These are phyloP conservation scores for Nicotiana sylvestris DNA, from an alignment of 257 asterid genomes.

Conservation along the genomic window DNA sequence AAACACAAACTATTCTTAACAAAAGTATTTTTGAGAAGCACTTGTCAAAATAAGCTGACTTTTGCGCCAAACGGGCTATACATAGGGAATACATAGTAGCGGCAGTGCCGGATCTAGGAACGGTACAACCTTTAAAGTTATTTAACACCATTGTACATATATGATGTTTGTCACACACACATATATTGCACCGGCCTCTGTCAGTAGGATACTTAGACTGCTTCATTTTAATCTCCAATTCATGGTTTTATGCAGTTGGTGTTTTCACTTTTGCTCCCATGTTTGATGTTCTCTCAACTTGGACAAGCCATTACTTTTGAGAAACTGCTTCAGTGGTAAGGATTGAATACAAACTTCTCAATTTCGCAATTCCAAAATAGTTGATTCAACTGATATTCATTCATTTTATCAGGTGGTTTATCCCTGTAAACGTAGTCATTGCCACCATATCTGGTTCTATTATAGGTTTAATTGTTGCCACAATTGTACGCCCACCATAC, in stretches of 20 bases:
- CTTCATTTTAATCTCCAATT: not conserved
- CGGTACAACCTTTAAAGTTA: too few species aligned
- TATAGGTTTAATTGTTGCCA: constrained; percentile 77
- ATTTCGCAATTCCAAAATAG: too few species aligned
- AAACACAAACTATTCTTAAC: too few species aligned
- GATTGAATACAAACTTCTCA: not conserved
- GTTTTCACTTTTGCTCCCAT: constrained; percentile 86
- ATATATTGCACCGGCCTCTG: too few species aligned
- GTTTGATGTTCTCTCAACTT: constrained; percentile 87
- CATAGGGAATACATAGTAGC: too few species aligned
- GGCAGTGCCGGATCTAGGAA: too few species aligned
- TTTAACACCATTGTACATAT: too few species aligned
- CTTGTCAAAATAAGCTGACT: too few species aligned
- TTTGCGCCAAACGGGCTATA: too few species aligned
- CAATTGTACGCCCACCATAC: constrained; percentile 68
- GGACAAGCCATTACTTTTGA: constrained; percentile 76
- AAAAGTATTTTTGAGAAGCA: too few species aligned
- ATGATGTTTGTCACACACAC: too few species aligned
- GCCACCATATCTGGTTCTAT: constrained; percentile 82
- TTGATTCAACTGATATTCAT: not conserved
- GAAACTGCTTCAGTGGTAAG: constrained; percentile 74
- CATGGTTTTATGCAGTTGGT: constrained; percentile 57
- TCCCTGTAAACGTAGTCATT: constrained; percentile 81
- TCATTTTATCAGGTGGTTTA: constrained; percentile 81
- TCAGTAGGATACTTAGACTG: not conserved